Evolutionary conservation across 345 rosid genomes (phyloP), one percentile per base, ranked within the genome.

Genomic region (Streptanthus diversifolius): DNA sequence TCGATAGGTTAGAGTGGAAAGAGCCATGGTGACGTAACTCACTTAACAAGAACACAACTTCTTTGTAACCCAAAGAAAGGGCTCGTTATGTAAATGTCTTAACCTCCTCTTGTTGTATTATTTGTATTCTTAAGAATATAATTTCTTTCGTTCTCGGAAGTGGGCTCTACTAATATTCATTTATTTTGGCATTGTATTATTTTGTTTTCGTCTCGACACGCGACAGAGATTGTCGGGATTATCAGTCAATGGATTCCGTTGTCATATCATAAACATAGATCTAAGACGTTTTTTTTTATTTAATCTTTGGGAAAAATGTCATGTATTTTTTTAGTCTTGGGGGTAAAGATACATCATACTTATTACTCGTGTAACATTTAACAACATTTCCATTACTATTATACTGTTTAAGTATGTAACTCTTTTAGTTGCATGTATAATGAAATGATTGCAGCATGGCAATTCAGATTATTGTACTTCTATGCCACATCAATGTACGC

Each of bases 1-100:
- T 95, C 43, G 71, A 79, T 77, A 83, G 98, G 80, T 60, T 95
- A 64, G 83, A 81, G 36, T 91, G 99, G 99, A 95, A 90, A 72
- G 96, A 95, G 74, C 32, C 87, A 52, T 80, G 72, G 83, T 87
- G 83, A 89, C n/a, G n/a, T n/a, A n/a, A n/a, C n/a, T n/a, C n/a
- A n/a, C n/a, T n/a, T n/a, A n/a, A n/a, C 48, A 43, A 43, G 48
- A 43, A 43, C 21, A 44, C 22, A 17, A 8, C 22, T 45, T 45
- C 12, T 8, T 45, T 45, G 22, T 8, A 45, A 5, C 32, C 32
- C 1, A 29, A 17, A 10, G 51, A 2, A 45, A 18, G 5, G 52
- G 24, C 11, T 45, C 52, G 5, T 48, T 21, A 25, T 21, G 51
- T 45, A 45, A 48, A 45, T 45, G 10, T 18, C 0, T 11, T 22